These are phyloP conservation scores for Saccharomycopsis schoenii DNA, from an alignment of 805 yeast species.

Conservation along the genomic window DNA sequence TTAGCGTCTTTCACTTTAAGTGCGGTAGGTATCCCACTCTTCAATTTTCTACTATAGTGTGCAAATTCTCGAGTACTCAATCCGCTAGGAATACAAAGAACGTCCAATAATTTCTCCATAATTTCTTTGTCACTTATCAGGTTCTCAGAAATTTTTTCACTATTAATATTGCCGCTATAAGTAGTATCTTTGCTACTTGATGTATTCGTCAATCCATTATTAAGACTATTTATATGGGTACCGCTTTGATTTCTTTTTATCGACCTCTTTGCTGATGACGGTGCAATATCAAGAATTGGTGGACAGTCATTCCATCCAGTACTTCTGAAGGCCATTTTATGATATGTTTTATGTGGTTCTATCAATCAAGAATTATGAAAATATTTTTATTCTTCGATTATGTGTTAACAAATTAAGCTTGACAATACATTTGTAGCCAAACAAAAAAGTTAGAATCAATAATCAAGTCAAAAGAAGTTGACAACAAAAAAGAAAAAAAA, in stretches of 20 bases:
- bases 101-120: slow-evolving; percentile 19
- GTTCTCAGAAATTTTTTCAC: neutral
- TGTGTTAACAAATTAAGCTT: too few species aligned
- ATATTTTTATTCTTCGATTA: too few species aligned
- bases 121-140: slow-evolving; percentile 20
- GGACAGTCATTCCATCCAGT: slow-evolving; percentile 61
- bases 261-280: slow-evolving; percentile 7
- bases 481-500: too few species aligned
- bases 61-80: slow-evolving; percentile 34
- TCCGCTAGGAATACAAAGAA: slow-evolving; percentile 24
- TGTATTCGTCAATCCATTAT: slow-evolving; percentile 8
- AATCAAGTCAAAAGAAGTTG: too few species aligned
- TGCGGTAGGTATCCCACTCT: slow-evolving; percentile 8
- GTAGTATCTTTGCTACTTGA: neutral
- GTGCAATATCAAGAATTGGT: slow-evolving; percentile 20
- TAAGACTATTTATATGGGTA: slow-evolving; percentile 13
- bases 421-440: too few species aligned
- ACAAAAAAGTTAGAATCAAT: too few species aligned
- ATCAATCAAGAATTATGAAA: too few species aligned
- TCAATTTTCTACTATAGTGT: slow-evolving; percentile 35
- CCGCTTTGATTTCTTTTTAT: slow-evolving; percentile 5
- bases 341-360: neutral
- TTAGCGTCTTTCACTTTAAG: slow-evolving; percentile 1
- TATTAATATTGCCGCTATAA: slow-evolving; percentile 11
- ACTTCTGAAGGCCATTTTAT: slow-evolving; percentile 10